phyloP scores from a whole-genome alignment of 148 eudicot species.

The Drosera capensis region DNA sequence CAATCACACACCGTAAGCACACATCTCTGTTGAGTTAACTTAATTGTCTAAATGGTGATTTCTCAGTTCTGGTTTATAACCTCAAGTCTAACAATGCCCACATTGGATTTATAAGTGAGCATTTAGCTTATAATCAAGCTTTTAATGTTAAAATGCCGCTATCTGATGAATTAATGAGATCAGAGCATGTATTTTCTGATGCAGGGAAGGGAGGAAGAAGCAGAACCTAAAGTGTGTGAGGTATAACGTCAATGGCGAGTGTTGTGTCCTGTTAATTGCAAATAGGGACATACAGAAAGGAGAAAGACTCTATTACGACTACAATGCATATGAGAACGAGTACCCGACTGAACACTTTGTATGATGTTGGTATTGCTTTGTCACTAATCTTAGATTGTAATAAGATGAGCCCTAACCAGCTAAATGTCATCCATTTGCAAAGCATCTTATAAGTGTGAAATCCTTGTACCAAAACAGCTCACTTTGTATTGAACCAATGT shows the following conservation, averaged over 20 bases:
- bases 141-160: background rate
- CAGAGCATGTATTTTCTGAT: slow-evolving; percentile 6
- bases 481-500: no score
- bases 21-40: slow-evolving; percentile 6
- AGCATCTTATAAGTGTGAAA: no score
- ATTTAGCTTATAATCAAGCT: background rate
- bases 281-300: slow-evolving; percentile 85
- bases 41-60: no score
- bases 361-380: no score
- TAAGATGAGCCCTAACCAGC: no score
- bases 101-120: background rate
- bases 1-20: slow-evolving; percentile 67
- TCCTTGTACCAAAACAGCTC: no score
- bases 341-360: slow-evolving; percentile 95
- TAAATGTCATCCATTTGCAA: no score
- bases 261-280: slow-evolving; percentile 70
- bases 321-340: slow-evolving; percentile 84
- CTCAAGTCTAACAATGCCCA: background rate
- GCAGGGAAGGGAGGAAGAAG: slow-evolving; percentile 91
- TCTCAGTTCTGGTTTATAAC: background rate
- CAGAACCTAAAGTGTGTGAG: slow-evolving; percentile 92
- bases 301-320: slow-evolving; percentile 81
- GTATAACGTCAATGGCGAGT: slow-evolving; percentile 65
- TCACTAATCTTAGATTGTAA: no score
- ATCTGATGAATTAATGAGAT: background rate